Percentiles rank a stretch among this genome's conserved stretches.
Conservation (phyloP, 768 basidiomycete species). For the Boletus rubroflammeus region DNA sequence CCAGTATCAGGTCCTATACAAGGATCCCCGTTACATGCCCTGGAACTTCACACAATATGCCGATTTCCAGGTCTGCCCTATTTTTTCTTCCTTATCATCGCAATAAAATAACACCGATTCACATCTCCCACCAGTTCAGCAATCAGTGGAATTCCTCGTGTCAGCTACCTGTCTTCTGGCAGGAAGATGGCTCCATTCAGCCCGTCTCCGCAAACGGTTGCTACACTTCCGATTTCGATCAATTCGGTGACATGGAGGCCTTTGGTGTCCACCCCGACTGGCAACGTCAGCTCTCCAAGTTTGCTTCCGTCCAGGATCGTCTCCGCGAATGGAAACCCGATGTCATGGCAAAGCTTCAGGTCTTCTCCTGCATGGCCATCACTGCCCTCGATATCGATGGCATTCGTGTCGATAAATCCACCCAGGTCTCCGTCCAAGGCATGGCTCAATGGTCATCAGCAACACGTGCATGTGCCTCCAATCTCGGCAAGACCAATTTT, state of each 20-base stretch:
- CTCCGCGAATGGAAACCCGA: slow-evolving; percentile 85
- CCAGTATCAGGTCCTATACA: slow-evolving; percentile 75
- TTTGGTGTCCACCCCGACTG: slow-evolving; percentile 95
- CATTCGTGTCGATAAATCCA: slow-evolving; percentile 94
- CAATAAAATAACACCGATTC: not conserved
- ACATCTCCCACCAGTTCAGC: slow-evolving; percentile 41
- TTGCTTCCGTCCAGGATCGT: slow-evolving; percentile 95
- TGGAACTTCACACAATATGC: slow-evolving; percentile 86
- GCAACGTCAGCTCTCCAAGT: slow-evolving; percentile 92
- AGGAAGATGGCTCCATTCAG: slow-evolving; percentile 60
- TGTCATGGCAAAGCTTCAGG: slow-evolving; percentile 73
- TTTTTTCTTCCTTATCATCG: not conserved
- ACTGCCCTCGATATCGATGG: slow-evolving; percentile 87
- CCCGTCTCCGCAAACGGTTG: slow-evolving; percentile 65
- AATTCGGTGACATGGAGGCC: slow-evolving; percentile 95
- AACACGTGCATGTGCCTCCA: slow-evolving; percentile 70
- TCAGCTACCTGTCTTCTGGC: slow-evolving; percentile 74
- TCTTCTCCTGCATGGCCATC: slow-evolving; percentile 84
- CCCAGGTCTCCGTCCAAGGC: slow-evolving; percentile 83
- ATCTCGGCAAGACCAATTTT: slow-evolving; percentile 80
- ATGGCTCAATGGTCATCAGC: slow-evolving; percentile 70
- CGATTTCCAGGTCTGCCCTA: slow-evolving; percentile 63
- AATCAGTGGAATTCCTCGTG: slow-evolving; percentile 77
- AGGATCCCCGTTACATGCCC: slow-evolving; percentile 68
- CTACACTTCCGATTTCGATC: slow-evolving; percentile 82